These are phyloP conservation scores for Salix exigua DNA, from an alignment of 345 rosid genomes.

Conservation along the genomic window DNA sequence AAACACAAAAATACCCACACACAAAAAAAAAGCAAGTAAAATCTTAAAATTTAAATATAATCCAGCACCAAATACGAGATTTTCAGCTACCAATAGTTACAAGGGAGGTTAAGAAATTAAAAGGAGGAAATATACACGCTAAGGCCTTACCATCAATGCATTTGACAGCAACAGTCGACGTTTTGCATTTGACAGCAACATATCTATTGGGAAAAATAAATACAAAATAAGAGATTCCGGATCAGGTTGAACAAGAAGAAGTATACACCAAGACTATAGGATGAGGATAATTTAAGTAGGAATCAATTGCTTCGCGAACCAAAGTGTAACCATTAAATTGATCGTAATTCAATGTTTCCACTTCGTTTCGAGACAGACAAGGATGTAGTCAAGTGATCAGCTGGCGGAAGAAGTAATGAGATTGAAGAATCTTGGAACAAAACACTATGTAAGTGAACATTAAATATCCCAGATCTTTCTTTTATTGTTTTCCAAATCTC, in stretches of 20 bases:
- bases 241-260: background rate
- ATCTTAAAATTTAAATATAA: background rate
- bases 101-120: background rate
- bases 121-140: background rate
- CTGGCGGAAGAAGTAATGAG: background rate
- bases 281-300: no score
- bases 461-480: background rate
- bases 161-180: conserved; percentile 48
- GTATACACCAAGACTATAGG: no score
- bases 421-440: background rate
- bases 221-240: background rate
- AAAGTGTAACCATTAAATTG: no score
- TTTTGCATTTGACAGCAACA: conserved; percentile 53
- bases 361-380: no score
- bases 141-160: conserved; percentile 58
- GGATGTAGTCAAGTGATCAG: no score
- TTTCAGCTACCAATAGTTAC: background rate
- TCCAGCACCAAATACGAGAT: no score
- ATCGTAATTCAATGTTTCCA: no score
- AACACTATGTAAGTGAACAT: background rate
- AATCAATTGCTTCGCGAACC: no score
- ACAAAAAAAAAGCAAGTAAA: no score
- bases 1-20: no score
- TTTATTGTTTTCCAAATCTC: conserved; percentile 35
- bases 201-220: conserved; percentile 29